Base-by-base conservation (phyloP, 805 yeast species). In the Candida railenensis region DNA sequence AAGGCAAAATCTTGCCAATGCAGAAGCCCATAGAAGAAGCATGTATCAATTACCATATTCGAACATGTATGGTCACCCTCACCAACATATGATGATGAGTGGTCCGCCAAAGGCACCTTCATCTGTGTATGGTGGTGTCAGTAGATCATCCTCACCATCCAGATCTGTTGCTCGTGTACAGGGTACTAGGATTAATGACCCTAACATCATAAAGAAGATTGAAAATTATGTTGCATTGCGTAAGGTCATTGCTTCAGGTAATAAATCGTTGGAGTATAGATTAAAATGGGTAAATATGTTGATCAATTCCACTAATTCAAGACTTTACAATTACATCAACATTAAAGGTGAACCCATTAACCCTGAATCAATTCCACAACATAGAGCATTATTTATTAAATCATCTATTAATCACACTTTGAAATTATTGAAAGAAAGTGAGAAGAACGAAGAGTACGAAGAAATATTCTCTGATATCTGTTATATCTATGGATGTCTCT, bases 211-310 rank as follows among this genome's bases (percentile, higher is more conserved):
- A 47, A 18, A 40, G 42, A 67, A 66, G 50, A 64, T 72, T 40
- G 62, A 62, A 22, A 66, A 66, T 38, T 71, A 71, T 44, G 51
- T 61, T 20, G 56, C 51, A 25, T 60, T 73, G 45, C 61, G 77
- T 34, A 44, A 50, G 16, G 49, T 67, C 16, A 73, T 73, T 40
- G 69, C 76, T 1, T 53, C 69, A 1, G 77, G 77, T 11, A 70
- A 70, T 48, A 73, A 73, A 53, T 57, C 75, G 1, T 56, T 61
- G 32, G 76, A 71, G 48, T 72, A 59, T 53, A 54, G 77, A 32
- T 58, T 72, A 42, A 60, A 66, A 48, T 73, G 77, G 77, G 64
- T 68, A 43, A 67, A 69, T 48, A 69, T 66, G 73, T 59, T 73
- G 52, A 62, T 73, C 18, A 51, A 55, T 15, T 74, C 77, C 12